Evolutionary conservation across 1,139 yeast species (phyloP).

Genomic region (Taphrina betulina): DNA sequence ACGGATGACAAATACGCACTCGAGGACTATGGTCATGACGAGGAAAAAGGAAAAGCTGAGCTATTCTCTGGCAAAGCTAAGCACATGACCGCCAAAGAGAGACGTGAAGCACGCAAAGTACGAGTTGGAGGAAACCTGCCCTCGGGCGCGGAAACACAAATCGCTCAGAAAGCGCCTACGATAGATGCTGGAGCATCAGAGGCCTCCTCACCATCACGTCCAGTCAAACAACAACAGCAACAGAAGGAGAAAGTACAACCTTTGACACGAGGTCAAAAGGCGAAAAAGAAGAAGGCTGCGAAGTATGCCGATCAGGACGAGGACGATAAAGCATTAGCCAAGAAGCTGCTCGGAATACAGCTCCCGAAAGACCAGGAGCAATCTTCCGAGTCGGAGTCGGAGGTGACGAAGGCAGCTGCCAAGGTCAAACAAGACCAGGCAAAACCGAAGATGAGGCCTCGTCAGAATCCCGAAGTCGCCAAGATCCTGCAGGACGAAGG

Average conservation of each 20-base stretch:
- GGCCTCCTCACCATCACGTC: neutral
- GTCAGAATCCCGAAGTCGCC: conserved; percentile 36
- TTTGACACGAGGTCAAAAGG: conserved; percentile 74
- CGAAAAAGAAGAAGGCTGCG: conserved; percentile 77
- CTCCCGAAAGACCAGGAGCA: conserved; percentile 54
- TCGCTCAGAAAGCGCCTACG: neutral
- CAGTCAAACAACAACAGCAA: conserved; percentile 34
- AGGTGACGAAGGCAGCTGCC: conserved; percentile 41
- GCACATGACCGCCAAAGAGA: conserved; percentile 31
- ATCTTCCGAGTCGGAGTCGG: conserved; percentile 50
- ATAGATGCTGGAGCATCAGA: neutral
- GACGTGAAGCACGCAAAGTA: conserved; percentile 28
- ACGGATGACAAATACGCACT: conserved; percentile 25
- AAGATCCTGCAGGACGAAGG: conserved; percentile 42
- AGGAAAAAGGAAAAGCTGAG: neutral
- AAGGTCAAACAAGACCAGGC: conserved; percentile 39
- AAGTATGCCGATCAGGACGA: conserved; percentile 92
- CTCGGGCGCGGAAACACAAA: neutral
- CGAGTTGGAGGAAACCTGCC: neutral
- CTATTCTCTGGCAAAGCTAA: conserved; percentile 24
- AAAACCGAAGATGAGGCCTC: conserved; percentile 36
- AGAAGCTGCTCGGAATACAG: conserved; percentile 82
- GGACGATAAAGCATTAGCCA: conserved; percentile 69
- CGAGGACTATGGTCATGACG: conserved; percentile 26
- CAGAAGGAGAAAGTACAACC: conserved; percentile 11